Base-by-base conservation (phyloP, 495 filamentous ascomycete genomes). In the Parathielavia appendiculata region DNA sequence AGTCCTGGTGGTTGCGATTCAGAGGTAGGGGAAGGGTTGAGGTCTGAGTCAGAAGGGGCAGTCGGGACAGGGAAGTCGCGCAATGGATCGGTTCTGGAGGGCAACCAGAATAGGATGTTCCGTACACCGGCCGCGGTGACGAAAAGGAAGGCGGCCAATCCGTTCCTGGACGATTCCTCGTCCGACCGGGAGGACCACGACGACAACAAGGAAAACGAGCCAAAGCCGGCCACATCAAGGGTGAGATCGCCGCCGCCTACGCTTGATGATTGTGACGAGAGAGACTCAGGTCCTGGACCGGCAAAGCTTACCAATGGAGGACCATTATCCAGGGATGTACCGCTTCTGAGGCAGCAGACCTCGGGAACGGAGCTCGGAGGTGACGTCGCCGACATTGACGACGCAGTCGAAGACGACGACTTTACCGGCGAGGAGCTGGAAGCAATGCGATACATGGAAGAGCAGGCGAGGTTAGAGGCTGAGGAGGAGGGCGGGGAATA, bases 381-480 rank as follows among this genome's bases (percentile, higher is more conserved):
- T 12, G 48, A 49, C 36, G 86, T 86, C 16, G 75, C 78, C 23
- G 72, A 78, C 56, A 76, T 76, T 68, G 78, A 71, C 48, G 72
- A 65, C 34, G 77, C 78, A 39, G 72, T 77, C 20, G 73, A 73
- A 1, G 63, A 60, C 43, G 76, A 79, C 47, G 79, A 81, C 38
- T 75, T 75, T 38, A 76, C 79, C 52, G 86, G 84, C 11, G 86
- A 88, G 59, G 85, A 88, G 67, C 81, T 75, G 57, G 62, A 80
- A 12, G 84, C 85, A 67, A 74, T 82, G 60, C 66, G 75, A 41
- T 84, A 76, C 67, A 83, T 85, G 82, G 77, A 82, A 65, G 83
- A 86, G 64, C 83, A 87, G 63, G 76, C 76, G 14, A 69, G 72
- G 41, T 70, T 87, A 9, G 85, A 87, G 57, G 75, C 73, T 30